Conservation (phyloP, 768 basidiomycete species). For the Pleurotus eryngii region DNA sequence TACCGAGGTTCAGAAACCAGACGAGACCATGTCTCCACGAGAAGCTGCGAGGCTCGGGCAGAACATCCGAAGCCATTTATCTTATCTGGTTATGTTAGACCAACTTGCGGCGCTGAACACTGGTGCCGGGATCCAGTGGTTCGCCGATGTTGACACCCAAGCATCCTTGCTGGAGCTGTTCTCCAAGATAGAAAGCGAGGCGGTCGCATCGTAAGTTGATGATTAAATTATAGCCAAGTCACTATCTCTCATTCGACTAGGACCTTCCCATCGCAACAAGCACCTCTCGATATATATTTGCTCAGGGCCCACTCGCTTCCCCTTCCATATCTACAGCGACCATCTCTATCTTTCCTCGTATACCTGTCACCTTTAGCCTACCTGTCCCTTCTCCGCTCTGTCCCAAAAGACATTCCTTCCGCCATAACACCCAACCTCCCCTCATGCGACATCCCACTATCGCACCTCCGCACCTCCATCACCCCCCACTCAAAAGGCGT, state of each 20-base stretch:
- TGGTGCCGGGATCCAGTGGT: constrained; percentile 71
- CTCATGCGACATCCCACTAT: constrained; percentile 50
- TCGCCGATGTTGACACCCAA: constrained; percentile 59
- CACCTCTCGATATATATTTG: constrained; percentile 72
- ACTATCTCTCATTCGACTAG: constrained; percentile 20
- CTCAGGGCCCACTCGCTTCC: constrained; percentile 64
- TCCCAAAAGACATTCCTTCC: constrained; percentile 15
- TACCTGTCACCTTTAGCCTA: constrained; percentile 70
- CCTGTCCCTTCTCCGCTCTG: constrained; percentile 49
- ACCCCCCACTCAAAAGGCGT: constrained; percentile 40
- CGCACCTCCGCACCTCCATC: constrained; percentile 45
- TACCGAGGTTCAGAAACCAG: constrained; percentile 54
- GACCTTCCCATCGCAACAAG: constrained; percentile 31
- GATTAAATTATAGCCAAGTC: not conserved
- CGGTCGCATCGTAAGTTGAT: constrained; percentile 48
- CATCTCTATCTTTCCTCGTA: constrained; percentile 70
- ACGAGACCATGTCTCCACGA: constrained; percentile 45
- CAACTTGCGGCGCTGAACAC: constrained; percentile 58
- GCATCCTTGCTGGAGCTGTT: constrained; percentile 46
- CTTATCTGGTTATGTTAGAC: constrained; percentile 73
- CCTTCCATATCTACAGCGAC: constrained; percentile 65
- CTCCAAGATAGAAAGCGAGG: constrained; percentile 50
- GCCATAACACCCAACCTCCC: constrained; percentile 23
- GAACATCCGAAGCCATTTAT: constrained; percentile 51
- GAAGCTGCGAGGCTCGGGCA: constrained; percentile 49